phyloP scores from a whole-genome alignment of 2,329 filamentous ascomycete genomes.

The Aspergillus ustus region DNA sequence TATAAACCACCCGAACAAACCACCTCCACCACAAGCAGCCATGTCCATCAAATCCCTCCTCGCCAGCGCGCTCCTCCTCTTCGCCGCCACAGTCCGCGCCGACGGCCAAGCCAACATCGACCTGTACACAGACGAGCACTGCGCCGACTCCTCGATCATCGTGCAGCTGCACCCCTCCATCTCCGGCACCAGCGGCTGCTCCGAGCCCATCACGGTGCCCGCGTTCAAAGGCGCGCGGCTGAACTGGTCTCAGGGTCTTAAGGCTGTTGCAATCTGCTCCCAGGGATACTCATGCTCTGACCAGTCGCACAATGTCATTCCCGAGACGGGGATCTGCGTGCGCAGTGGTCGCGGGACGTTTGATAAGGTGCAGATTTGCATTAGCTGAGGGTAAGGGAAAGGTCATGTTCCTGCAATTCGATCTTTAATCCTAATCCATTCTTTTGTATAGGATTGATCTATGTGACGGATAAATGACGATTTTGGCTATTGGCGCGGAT shows the following conservation, averaged over 20 bases:
- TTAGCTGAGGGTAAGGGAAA: no score
- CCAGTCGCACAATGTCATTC: neutral
- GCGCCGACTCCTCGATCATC: neutral
- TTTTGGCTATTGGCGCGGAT: no score
- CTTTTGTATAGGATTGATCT: no score
- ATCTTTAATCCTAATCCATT: no score
- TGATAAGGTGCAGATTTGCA: neutral
- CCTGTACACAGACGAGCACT: neutral
- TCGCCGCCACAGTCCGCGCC: no score
- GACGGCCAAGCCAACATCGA: neutral
- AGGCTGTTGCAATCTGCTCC: neutral
- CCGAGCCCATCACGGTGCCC: neutral
- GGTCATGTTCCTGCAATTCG: no score
- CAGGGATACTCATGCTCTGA: neutral
- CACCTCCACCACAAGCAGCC: no score
- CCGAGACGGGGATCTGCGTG: neutral
- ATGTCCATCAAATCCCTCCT: neutral
- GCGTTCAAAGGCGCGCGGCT: neutral
- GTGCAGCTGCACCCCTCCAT: neutral
- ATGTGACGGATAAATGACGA: no score
- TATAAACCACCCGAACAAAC: neutral
- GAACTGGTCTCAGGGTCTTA: neutral
- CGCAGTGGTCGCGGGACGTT: neutral
- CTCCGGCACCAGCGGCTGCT: neutral
- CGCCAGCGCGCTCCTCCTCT: neutral